Evolutionary conservation across 495 filamentous ascomycete genomes (phyloP).

Genomic region (Diplogelasinospora grovesii): DNA sequence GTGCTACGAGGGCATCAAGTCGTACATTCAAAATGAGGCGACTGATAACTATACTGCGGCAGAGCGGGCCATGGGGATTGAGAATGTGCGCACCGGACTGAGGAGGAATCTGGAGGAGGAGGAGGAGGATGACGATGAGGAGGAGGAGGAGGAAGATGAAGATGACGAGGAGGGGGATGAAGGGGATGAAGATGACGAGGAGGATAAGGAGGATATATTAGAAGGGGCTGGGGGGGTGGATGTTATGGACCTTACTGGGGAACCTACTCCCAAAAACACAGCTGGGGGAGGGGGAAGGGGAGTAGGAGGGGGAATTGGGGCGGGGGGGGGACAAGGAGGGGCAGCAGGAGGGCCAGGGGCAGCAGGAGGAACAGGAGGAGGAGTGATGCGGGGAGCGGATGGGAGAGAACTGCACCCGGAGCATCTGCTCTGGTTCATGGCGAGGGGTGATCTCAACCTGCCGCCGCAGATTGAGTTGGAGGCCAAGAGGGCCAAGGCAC

Average conservation of each 20-base stretch:
- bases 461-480: conserved; percentile 20
- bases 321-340: too few species aligned
- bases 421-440: conserved; percentile 24
- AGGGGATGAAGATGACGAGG: conserved; percentile 34
- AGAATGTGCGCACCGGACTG: conserved; percentile 66
- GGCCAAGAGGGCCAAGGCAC: conserved; percentile 8
- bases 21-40: conserved; percentile 45
- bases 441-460: conserved; percentile 28
- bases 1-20: conserved; percentile 26
- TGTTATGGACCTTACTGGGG: too few species aligned
- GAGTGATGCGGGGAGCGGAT: neutral
- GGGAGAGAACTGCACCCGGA: conserved; percentile 23
- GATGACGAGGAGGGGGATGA: conserved; percentile 36
- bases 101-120: conserved; percentile 50
- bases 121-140: conserved; percentile 45
- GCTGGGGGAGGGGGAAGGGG: too few species aligned
- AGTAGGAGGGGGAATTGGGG: too few species aligned
- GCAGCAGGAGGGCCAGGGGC: neutral
- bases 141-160: conserved; percentile 53
- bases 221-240: too few species aligned
- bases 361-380: neutral
- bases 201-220: conserved; percentile 35
- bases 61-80: conserved; percentile 58
- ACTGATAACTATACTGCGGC: conserved; percentile 55
- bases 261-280: too few species aligned